Conservation (phyloP, 106 monocot genomes). For the Dendrobium officinale region DNA sequence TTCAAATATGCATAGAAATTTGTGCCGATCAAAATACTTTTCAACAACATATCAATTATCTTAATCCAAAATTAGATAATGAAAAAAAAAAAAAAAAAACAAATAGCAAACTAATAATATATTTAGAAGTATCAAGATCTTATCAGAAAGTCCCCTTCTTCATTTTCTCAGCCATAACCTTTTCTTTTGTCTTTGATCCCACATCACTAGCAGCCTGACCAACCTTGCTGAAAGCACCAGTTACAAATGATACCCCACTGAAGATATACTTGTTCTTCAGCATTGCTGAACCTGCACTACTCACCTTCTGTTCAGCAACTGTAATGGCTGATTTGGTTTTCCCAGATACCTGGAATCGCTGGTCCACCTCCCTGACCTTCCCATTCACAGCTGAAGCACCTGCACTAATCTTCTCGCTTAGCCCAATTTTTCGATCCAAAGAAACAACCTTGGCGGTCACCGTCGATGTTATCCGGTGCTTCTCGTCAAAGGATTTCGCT, state of each 20-base stretch:
- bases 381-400: slow-evolving; percentile 47
- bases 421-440: slow-evolving; percentile 47
- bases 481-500: slow-evolving; percentile 54
- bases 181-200: slow-evolving; percentile 50
- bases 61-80: too few relatives aligned
- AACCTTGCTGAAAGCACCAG: slow-evolving; percentile 51
- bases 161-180: slow-evolving; percentile 26
- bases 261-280: slow-evolving; percentile 48
- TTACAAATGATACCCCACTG: slow-evolving; percentile 39
- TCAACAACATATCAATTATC: too few relatives aligned
- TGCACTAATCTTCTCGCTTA: slow-evolving; percentile 37
- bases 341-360: slow-evolving; percentile 55
- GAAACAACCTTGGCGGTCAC: slow-evolving; percentile 40
- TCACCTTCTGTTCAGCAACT: slow-evolving; percentile 53
- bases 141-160: too few relatives aligned
- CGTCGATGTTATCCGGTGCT: slow-evolving; percentile 47
- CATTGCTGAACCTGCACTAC: slow-evolving; percentile 48
- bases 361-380: slow-evolving; percentile 55
- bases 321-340: slow-evolving; percentile 51
- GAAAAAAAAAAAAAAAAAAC: too few relatives aligned
- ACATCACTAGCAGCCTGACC: slow-evolving; percentile 43
- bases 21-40: too few relatives aligned
- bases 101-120: too few relatives aligned
- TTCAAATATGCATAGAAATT: too few relatives aligned
- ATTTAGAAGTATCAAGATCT: neutral